A percentile compares a stretch with the other conserved stretches of the same genome.
Conservation (phyloP, 2,329 filamentous ascomycete genomes). For the Atkinsonella hypoxylon region DNA sequence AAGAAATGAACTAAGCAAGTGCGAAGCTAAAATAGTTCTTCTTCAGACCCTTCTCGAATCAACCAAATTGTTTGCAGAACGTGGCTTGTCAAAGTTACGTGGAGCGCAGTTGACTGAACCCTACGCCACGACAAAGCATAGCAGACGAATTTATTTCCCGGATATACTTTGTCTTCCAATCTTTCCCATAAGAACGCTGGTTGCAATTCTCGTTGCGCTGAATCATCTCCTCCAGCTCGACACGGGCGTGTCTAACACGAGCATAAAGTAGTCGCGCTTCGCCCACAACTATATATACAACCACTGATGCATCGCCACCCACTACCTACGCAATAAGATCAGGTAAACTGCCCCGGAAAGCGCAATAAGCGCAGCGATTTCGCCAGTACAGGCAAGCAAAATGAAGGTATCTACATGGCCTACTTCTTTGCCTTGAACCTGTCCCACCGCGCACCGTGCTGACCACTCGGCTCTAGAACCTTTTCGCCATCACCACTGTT, state of each 20-base stretch:
- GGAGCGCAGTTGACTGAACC: neutral
- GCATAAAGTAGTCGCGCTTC: neutral
- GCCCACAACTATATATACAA: neutral
- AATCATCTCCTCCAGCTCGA: neutral
- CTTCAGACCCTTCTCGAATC: neutral
- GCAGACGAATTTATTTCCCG: neutral
- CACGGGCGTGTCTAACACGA: neutral
- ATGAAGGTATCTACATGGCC: neutral
- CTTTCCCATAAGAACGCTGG: neutral
- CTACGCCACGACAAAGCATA: neutral
- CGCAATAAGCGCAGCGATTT: neutral
- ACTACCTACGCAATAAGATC: no score
- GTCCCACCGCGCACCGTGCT: neutral
- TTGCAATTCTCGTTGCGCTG: neutral
- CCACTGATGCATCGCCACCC: no score
- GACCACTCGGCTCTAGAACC: neutral
- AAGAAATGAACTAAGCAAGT: neutral
- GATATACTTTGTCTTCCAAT: neutral
- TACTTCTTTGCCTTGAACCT: neutral
- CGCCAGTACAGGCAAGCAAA: neutral
- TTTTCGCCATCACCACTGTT: constrained; percentile 1
- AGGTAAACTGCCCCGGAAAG: no score
- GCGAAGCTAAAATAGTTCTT: neutral
- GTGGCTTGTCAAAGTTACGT: neutral
- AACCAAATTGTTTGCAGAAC: neutral